Conservation (phyloP, 2,329 filamentous ascomycete species). For the Talaromyces sp. region DNA sequence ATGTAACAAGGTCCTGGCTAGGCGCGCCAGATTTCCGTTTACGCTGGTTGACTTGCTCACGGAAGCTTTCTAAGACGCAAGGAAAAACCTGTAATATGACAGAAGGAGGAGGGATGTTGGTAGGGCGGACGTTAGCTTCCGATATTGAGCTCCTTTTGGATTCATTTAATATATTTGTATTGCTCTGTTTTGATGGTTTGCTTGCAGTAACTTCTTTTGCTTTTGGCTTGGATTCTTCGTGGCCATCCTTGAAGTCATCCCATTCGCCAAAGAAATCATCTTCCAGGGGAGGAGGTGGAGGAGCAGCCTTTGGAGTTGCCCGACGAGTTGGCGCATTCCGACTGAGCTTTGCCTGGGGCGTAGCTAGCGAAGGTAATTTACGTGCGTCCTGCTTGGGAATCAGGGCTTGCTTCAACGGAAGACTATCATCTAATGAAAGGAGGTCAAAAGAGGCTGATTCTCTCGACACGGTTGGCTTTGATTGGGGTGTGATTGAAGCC, state of each 20-base stretch:
- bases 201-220: background rate
- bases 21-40: slow-evolving; percentile 50
- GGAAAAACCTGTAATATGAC: slow-evolving; percentile 74
- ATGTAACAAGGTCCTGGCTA: slow-evolving; percentile 15
- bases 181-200: background rate
- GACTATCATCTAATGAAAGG: slow-evolving; percentile 22
- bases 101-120: slow-evolving; percentile 83
- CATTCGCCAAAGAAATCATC: slow-evolving; percentile 45
- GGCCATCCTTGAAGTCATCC: slow-evolving; percentile 44
- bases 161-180: background rate
- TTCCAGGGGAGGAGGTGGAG: slow-evolving; percentile 16
- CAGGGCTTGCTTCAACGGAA: background rate
- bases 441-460: slow-evolving; percentile 23
- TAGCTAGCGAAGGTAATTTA: background rate
- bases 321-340: slow-evolving; percentile 16
- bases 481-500: background rate
- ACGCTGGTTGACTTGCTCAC: slow-evolving; percentile 59
- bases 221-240: background rate
- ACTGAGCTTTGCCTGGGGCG: slow-evolving; percentile 11
- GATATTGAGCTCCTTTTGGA: slow-evolving; percentile 1
- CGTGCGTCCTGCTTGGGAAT: background rate
- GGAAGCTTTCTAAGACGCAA: slow-evolving; percentile 60
- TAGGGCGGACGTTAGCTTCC: slow-evolving; percentile 52
- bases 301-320: background rate
- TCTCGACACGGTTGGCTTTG: background rate